Base-by-base conservation (phyloP, 2,329 filamentous ascomycete genomes). In the Fusarium sterilihyphosum region DNA sequence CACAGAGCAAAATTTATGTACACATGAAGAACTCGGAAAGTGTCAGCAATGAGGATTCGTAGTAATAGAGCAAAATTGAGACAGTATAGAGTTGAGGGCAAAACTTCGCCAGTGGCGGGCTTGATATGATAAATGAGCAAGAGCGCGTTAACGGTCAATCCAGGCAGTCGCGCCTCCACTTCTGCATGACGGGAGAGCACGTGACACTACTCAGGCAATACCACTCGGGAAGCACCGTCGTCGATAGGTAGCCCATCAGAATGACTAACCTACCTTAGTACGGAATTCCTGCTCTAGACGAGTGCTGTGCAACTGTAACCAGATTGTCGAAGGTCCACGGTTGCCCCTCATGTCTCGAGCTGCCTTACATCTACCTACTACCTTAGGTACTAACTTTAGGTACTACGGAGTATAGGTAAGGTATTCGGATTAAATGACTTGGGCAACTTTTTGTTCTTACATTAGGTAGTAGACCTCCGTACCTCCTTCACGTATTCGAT, bases 101-200 rank as follows among this genome's bases (percentile, higher is more conserved):
- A 43, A 61, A 64, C 41, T 65, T 73, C 35, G 49, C 56, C 70
- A 47, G 60, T 59, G 67, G 60, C 67, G 44, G 49, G 47, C 56
- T 73, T 56, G 56, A 64, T 44, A 59, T 70, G 65, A 62, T 75
- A 61, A 60, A 73, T 69, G 63, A 63, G 47, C 44, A 53, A 50
- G 65, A 57, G 43, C 67, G 78, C 78, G 77, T 76, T 75, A 65
- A 74, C 68, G 65, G 14, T 65, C 41, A 11, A 35, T 41, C 64
- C 47, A 73, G 76, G 73, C 74, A 73, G 66, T 74, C 67, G 75
- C 77, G 77, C 67, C 56, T 73, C 63, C n/a, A 41, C 47, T 62
- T 61, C 54, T 24, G 52, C 29, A 68, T 73, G 71, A 81, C 79
- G 71, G 79, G 79, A 78, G 73, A 80, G 47, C 79, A 81, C 79